phyloP scores from a whole-genome alignment of 1,284 basidiomycete species.

The Moesziomyces sp. region DNA sequence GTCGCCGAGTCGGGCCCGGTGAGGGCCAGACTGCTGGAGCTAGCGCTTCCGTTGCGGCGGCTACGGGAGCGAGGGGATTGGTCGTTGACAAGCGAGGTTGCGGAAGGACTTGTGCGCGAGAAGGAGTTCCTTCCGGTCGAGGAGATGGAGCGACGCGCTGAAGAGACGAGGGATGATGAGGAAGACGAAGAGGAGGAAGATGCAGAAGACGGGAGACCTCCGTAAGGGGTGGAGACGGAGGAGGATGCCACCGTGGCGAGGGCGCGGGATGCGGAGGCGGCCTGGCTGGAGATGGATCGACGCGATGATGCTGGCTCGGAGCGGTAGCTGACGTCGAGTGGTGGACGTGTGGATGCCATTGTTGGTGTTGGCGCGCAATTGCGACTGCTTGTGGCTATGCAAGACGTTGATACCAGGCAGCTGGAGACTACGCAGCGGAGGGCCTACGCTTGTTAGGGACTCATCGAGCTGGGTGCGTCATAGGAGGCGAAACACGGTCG shows the following conservation, averaged over 20 bases:
- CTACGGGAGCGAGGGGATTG: neutral
- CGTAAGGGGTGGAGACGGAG: conserved; percentile 22
- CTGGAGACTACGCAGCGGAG: too few relatives aligned
- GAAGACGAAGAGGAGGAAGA: conserved; percentile 23
- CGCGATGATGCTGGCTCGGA: conserved; percentile 10
- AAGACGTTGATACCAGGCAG: too few relatives aligned
- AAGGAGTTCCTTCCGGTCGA: conserved; percentile 3
- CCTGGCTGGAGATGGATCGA: conserved; percentile 39
- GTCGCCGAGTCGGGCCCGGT: neutral
- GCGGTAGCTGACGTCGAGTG: neutral
- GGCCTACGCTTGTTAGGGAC: too few relatives aligned
- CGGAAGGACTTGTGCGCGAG: conserved; percentile 8
- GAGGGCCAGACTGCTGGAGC: conserved; percentile 1
- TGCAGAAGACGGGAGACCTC: conserved; percentile 11
- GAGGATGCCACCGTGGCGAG: conserved; percentile 12
- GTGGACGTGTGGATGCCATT: conserved; percentile 19
- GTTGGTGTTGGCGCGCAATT: too few relatives aligned
- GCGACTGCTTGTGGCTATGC: too few relatives aligned
- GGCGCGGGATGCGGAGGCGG: conserved; percentile 26
- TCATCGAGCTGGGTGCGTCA: too few relatives aligned
- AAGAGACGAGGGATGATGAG: conserved; percentile 7
- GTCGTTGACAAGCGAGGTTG: neutral
- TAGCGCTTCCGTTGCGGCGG: conserved; percentile 13
- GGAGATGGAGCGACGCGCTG: conserved; percentile 11
- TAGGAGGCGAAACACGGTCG: too few relatives aligned